Evolutionary conservation across 108 stramenopile genomes (phyloP).

Genomic region (Pseudonitzschia pungens): DNA sequence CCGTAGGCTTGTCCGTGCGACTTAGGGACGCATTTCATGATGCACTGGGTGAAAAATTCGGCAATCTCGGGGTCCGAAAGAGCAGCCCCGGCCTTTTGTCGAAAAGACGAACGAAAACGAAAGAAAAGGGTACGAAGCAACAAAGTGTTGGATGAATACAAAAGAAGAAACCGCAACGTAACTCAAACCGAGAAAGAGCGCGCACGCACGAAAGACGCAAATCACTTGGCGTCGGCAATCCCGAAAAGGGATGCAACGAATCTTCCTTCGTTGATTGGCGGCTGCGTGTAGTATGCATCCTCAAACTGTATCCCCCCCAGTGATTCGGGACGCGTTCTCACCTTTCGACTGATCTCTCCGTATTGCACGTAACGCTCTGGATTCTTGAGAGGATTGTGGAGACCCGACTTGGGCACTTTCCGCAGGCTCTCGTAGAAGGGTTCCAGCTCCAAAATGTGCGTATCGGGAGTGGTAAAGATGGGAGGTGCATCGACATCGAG

Average conservation of each 20-base stretch:
- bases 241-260: not conserved
- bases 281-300: too few species aligned
- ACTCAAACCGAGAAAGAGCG: not conserved
- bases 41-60: slow-evolving; percentile 89
- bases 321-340: slow-evolving; percentile 29
- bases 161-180: too few species aligned
- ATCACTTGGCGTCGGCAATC: not conserved
- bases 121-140: not conserved
- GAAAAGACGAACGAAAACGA: not conserved
- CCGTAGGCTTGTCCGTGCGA: slow-evolving; percentile 89
- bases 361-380: slow-evolving; percentile 87
- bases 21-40: slow-evolving; percentile 94
- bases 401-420: slow-evolving; percentile 72
- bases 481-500: slow-evolving; percentile 61
- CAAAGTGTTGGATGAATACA: too few species aligned
- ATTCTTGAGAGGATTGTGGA: slow-evolving; percentile 91
- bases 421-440: slow-evolving; percentile 76
- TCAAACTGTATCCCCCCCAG: too few species aligned
- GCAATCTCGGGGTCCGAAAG: slow-evolving; percentile 72
- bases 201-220: not conserved
- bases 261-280: not conserved
- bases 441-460: slow-evolving; percentile 61
- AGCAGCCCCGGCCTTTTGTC: slow-evolving; percentile 64
- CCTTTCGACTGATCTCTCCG: slow-evolving; percentile 83
- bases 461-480: slow-evolving; percentile 80